A percentile compares a stretch with the other conserved stretches of the same genome.
Evolutionary conservation across 345 rosid genomes (phyloP).

Genomic region (Populus davidiana): DNA sequence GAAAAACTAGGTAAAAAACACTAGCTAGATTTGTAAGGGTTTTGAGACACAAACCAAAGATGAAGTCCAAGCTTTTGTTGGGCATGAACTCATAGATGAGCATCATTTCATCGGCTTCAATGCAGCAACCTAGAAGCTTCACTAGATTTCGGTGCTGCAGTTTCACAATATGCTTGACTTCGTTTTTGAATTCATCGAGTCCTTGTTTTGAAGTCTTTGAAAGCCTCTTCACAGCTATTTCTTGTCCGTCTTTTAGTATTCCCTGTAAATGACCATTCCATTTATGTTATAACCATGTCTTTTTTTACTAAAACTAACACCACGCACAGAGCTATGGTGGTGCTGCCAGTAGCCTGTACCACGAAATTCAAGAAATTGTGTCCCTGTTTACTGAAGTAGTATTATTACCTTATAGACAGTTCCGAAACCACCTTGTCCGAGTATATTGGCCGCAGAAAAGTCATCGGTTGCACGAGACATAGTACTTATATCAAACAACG

Average conservation of each 20-base stretch:
- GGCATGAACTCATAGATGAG: conserved; percentile 18
- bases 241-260: neutral
- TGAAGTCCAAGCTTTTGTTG: conserved; percentile 6
- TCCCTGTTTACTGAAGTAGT: neutral
- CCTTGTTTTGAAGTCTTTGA: conserved; percentile 7
- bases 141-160: conserved; percentile 16
- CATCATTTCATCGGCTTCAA: conserved; percentile 1
- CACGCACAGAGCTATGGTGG: neutral
- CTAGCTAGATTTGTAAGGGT: neutral
- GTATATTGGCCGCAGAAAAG: neutral
- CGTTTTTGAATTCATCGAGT: conserved; percentile 2
- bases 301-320: neutral
- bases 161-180: conserved; percentile 3
- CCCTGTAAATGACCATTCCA: conserved; percentile 2
- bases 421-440: neutral
- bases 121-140: conserved; percentile 18
- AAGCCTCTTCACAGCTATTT: conserved; percentile 15
- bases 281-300: neutral
- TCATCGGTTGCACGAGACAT: neutral
- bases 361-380: neutral
- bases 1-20: neutral
- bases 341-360: neutral
- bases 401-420: neutral
- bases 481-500: neutral
- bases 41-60: neutral